Evolutionary conservation across 2,329 filamentous ascomycete species (phyloP).

Genomic region (Ophiostoma ulmi): DNA sequence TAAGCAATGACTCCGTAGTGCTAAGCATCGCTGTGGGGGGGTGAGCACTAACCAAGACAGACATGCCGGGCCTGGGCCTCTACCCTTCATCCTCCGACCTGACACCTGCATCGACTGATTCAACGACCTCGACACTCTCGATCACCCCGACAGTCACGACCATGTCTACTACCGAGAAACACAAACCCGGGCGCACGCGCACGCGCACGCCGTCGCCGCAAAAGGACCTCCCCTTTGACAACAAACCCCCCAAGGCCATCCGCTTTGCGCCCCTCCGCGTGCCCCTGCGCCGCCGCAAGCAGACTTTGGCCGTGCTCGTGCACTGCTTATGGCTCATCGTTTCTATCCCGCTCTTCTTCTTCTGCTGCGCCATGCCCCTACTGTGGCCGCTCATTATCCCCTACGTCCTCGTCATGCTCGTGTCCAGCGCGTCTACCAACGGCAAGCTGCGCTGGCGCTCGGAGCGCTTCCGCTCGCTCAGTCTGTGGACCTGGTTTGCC

Average conservation of each 20-base stretch:
- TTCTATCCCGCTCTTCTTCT: constrained; percentile 76
- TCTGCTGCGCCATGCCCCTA: constrained; percentile 85
- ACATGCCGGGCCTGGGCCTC: constrained; percentile 2
- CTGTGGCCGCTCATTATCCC: constrained; percentile 73
- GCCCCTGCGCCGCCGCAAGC: constrained; percentile 63
- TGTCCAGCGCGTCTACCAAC: constrained; percentile 71
- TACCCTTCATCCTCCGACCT: constrained; percentile 1
- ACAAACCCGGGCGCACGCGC: neutral
- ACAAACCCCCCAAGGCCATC: constrained; percentile 42
- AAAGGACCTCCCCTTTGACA: constrained; percentile 7
- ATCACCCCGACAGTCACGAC: neutral
- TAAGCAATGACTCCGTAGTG: neutral
- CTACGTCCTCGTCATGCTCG: constrained; percentile 77
- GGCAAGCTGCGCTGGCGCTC: constrained; percentile 71
- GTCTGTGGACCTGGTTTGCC: constrained; percentile 82
- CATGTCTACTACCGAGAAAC: constrained; percentile 8
- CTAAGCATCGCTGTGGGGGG: neutral
- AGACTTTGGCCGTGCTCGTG: constrained; percentile 71
- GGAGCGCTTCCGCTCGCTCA: constrained; percentile 65
- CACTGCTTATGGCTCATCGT: constrained; percentile 68
- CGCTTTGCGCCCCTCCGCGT: constrained; percentile 78
- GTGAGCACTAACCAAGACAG: neutral
- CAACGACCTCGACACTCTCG: neutral
- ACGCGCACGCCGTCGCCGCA: neutral
- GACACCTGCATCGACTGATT: neutral